Evolutionary conservation across 192 early-diverging fungal species (phyloP), one percentile per base, ranked within the genome.

Genomic region (Backusella luteola): DNA sequence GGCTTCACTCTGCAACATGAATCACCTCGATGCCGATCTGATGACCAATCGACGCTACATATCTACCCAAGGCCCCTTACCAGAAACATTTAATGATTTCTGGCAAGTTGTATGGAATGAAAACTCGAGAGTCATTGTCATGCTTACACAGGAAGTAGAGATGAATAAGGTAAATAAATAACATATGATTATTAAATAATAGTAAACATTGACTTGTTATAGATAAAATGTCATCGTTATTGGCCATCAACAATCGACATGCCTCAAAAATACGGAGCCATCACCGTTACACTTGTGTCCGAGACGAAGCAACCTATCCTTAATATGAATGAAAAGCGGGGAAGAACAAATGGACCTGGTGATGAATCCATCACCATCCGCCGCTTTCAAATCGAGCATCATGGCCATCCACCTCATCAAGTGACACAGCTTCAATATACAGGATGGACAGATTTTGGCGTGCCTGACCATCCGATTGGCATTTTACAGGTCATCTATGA

Each of bases 61-160:
- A 29, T 87, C 82, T 19, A 88, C 88, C 2, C 86, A 89, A 63
- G 88, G 96, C 8, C 97, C 97, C 15, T 76, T 97, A 49, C 88
- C 89, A 1, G 86, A 87, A 17, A 97, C 97, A 0, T 87, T 91
- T 23, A 81, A 85, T 44, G 97, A 97, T 80, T 98, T 99, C 84
- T 99, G 97, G 97, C 87, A 90, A 73, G 92, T 98, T 87, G 82
- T 94, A 14, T 97, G 96, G 97, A 93, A 99, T 81, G 93, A 96
- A 72, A 81, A 87, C 34, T 82, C 87, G 3, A 75, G 85, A 4
- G 91, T 99, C 7, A 87, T 99, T 67, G 95, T 98, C 8, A 99
- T 98, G 96, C 86, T 99, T 78, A 97, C 97, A 6, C 81, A 87
- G 29, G 94, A 96, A 81, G 88, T 92, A 39, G 97, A 99, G 76